Conservation (phyloP, 352 stramenopile genomes). For the Pythium dissimile region DNA sequence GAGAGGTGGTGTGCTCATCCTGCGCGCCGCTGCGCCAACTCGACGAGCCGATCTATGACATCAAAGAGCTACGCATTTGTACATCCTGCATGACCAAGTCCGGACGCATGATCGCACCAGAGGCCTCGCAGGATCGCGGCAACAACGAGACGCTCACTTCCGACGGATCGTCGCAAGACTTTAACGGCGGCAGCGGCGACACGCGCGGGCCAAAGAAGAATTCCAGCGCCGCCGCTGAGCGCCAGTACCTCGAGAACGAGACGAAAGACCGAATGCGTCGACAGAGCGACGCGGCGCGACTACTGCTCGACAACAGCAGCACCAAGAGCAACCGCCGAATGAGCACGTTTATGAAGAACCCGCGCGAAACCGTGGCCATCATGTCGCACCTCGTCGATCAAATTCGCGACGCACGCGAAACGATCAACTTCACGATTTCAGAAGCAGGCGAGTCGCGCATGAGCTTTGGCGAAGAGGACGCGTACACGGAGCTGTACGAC, state of each 20-base stretch:
- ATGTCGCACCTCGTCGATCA: slow-evolving; percentile 58
- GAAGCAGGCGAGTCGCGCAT: slow-evolving; percentile 42
- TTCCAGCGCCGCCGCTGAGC: slow-evolving; percentile 59
- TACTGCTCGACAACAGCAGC: slow-evolving; percentile 18
- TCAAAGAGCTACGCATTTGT: slow-evolving; percentile 63
- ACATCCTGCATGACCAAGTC: slow-evolving; percentile 41
- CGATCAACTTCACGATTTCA: slow-evolving; percentile 63
- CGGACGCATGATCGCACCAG: slow-evolving; percentile 15
- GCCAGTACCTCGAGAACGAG: slow-evolving; percentile 57
- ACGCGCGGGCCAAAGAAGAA: slow-evolving; percentile 30
- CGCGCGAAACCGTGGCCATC: slow-evolving; percentile 48
- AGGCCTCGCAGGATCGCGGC: slow-evolving; percentile 10
- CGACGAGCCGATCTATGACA: slow-evolving; percentile 69
- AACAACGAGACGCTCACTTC: slow-evolving; percentile 44
- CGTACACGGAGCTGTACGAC: slow-evolving; percentile 52
- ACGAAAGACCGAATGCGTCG: slow-evolving; percentile 38
- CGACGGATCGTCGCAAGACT: slow-evolving; percentile 52
- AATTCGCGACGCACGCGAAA: slow-evolving; percentile 63
- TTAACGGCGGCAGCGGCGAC: slow-evolving; percentile 30
- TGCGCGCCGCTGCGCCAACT: slow-evolving; percentile 57
- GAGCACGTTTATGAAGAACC: slow-evolving; percentile 31
- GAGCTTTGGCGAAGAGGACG: slow-evolving; percentile 32
- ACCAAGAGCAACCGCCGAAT: slow-evolving; percentile 24
- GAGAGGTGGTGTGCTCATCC: slow-evolving; percentile 73
- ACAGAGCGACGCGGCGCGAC: slow-evolving; percentile 31